phyloP scores from a whole-genome alignment of 176 grass and related monocot species.

The Oryza coarctata region DNA sequence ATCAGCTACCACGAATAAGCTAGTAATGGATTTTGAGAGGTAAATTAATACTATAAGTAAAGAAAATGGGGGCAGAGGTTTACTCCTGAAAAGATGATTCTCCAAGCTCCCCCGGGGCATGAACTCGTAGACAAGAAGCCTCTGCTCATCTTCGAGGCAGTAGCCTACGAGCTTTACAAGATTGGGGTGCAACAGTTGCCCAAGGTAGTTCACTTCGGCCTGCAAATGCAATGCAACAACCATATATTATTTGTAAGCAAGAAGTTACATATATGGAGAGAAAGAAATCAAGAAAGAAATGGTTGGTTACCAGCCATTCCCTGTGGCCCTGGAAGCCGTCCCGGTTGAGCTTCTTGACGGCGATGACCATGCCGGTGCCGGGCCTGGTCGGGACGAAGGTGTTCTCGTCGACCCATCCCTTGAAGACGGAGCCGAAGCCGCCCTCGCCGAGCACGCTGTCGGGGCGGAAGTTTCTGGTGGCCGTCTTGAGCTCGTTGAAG shows the following conservation, averaged over 20 bases:
- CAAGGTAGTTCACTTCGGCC: conserved; percentile 83
- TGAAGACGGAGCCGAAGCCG: conserved; percentile 84
- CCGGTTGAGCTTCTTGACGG: conserved; percentile 92
- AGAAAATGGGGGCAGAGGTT: neutral
- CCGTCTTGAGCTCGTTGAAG: conserved; percentile 62
- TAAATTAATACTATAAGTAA: too few species aligned
- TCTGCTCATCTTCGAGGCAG: conserved; percentile 80
- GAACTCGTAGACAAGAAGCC: conserved; percentile 85
- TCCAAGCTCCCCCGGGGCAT: conserved; percentile 87
- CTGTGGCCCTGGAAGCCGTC: conserved; percentile 78
- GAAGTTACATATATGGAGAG: too few species aligned
- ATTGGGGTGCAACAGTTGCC: conserved; percentile 64
- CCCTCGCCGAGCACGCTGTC: conserved; percentile 83
- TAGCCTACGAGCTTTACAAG: conserved; percentile 74
- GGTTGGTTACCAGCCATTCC: conserved; percentile 70
- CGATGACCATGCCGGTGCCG: conserved; percentile 78
- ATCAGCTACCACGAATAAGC: neutral
- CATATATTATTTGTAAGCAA: too few species aligned
- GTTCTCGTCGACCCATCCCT: conserved; percentile 81
- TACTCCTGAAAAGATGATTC: conserved; percentile 91
- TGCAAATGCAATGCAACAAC: conserved; percentile 29
- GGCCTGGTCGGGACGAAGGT: conserved; percentile 53
- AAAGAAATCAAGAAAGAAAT: too few species aligned
- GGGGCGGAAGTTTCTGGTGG: conserved; percentile 70
- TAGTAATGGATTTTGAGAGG: too few species aligned